Evolutionary conservation across 164 flowering plant species (phyloP).

Genomic region (Stephania yunnanensis): DNA sequence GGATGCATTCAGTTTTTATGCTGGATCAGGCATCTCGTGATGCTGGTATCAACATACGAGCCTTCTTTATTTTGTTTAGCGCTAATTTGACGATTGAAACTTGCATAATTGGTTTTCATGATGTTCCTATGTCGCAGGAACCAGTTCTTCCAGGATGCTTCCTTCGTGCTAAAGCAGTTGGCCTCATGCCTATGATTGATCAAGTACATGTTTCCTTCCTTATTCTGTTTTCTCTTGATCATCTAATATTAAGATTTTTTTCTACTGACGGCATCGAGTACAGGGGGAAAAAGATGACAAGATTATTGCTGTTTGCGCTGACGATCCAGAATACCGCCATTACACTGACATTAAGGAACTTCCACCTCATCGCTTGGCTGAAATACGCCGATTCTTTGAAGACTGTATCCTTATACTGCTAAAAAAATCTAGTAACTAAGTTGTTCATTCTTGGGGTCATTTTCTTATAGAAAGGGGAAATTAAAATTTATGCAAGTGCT

Average conservation of each 20-base stretch:
- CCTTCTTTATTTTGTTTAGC: not conserved
- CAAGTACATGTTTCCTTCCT: slow-evolving; percentile 32
- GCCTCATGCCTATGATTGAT: slow-evolving; percentile 90
- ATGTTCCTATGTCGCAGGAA: slow-evolving; percentile 37
- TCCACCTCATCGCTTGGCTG: slow-evolving; percentile 83
- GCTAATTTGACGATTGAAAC: not conserved
- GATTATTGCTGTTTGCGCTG: slow-evolving; percentile 82
- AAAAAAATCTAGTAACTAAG: not conserved
- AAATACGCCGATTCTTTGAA: slow-evolving; percentile 80
- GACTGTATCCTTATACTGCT: slow-evolving; percentile 60
- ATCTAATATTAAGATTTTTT: not conserved
- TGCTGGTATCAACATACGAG: not conserved
- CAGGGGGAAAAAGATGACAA: slow-evolving; percentile 91
- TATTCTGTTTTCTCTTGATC: not conserved
- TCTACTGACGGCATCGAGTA: slow-evolving; percentile 7
- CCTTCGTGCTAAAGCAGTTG: slow-evolving; percentile 79
- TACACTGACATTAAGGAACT: slow-evolving; percentile 76
- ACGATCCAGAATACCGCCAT: slow-evolving; percentile 82
- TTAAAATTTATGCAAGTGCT: not conserved
- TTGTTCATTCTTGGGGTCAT: not conserved
- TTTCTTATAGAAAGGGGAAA: not conserved
- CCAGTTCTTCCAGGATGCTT: slow-evolving; percentile 82
- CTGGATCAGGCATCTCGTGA: not conserved
- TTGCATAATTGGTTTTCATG: slow-evolving; percentile 1
- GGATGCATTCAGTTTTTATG: not conserved